These are phyloP conservation scores for Sugiyamaella xylanicola DNA, from an alignment of 1,139 yeast species.

Conservation along the genomic window DNA sequence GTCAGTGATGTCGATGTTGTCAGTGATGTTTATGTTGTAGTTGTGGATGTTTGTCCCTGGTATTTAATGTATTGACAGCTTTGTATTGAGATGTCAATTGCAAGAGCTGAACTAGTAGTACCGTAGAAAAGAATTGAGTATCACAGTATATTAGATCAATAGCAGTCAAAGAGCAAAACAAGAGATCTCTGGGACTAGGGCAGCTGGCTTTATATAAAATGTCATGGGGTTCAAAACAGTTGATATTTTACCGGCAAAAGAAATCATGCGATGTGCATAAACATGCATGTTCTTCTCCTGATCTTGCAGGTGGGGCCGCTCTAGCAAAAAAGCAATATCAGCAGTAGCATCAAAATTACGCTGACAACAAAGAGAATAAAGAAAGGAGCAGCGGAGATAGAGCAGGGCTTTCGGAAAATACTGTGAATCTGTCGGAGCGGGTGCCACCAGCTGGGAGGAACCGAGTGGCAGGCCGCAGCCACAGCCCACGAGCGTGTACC, in stretches of 20 bases:
- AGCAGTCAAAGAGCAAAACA: too few species aligned
- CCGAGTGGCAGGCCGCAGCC: too few species aligned
- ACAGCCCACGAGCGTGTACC: too few species aligned
- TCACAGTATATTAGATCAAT: neutral
- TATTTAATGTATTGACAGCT: too few species aligned
- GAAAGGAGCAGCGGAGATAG: too few species aligned
- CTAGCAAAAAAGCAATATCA: neutral
- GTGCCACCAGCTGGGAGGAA: neutral
- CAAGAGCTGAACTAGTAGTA: neutral
- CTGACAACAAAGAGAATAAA: neutral
- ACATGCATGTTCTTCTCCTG: neutral
- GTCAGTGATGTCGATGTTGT: too few species aligned
- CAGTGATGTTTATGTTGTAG: too few species aligned
- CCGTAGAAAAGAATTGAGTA: neutral
- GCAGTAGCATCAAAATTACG: too few species aligned
- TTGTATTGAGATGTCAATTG: too few species aligned
- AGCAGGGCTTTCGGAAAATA: neutral
- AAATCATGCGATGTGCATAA: neutral
- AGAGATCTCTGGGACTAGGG: neutral
- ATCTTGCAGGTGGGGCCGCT: conserved; percentile 1
- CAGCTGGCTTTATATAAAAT: neutral
- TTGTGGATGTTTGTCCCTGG: too few species aligned
- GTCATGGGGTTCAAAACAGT: neutral
- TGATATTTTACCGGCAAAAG: neutral
- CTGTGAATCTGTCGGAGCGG: neutral